A percentile compares a stretch with the other conserved stretches of the same genome.
Evolutionary conservation across 257 asterid genomes (phyloP).

Genomic region (Ballota nigra): DNA sequence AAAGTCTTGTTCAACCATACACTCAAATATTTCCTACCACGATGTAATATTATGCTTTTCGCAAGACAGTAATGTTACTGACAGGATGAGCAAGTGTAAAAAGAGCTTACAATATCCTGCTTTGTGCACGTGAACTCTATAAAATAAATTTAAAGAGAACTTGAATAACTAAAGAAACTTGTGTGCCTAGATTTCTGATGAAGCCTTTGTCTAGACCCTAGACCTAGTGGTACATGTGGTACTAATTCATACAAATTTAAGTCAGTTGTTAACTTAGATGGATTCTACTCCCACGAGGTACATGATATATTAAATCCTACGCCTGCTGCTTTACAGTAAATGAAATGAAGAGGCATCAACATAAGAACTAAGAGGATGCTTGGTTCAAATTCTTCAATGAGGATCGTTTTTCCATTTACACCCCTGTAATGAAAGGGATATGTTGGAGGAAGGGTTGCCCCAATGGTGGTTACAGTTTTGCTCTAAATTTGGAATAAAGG

Average conservation of each 20-base stretch:
- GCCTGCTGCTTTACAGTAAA: background rate
- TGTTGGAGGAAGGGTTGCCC: too few relatives aligned
- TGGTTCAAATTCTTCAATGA: too few relatives aligned
- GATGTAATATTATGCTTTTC: background rate
- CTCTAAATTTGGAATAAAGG: too few relatives aligned
- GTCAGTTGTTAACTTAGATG: background rate
- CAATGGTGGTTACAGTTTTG: too few relatives aligned
- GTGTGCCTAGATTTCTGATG: background rate
- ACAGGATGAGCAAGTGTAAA: background rate
- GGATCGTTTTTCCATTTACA: too few relatives aligned
- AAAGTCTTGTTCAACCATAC: background rate
- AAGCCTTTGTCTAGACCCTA: background rate
- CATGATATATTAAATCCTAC: background rate
- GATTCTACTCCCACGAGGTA: background rate
- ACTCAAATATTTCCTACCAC: background rate
- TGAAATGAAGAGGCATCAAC: background rate
- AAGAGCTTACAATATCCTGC: background rate
- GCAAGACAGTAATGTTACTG: background rate
- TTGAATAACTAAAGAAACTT: background rate
- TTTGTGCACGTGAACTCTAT: background rate
- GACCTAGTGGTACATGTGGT: background rate
- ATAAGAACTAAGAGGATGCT: background rate
- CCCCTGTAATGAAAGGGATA: too few relatives aligned
- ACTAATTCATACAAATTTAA: conserved; percentile 4
- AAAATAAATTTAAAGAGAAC: background rate